Percentiles rank a stretch among this genome's conserved stretches.
These are phyloP conservation scores for Teratosphaeria gauchensis DNA, from an alignment of 2,329 filamentous ascomycete species.

Conservation along the genomic window DNA sequence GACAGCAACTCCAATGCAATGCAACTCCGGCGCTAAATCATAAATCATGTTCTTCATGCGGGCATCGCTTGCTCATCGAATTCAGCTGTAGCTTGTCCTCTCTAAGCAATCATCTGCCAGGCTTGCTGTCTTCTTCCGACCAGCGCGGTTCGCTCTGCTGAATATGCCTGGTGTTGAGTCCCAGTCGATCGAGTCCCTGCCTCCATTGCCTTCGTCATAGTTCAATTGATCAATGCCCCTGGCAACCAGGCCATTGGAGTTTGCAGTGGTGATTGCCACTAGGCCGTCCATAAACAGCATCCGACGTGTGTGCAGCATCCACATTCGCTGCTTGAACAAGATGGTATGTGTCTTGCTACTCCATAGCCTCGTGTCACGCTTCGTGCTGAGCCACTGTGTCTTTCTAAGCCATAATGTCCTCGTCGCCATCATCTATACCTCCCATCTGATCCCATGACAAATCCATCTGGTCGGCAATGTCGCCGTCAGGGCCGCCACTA, in stretches of 20 bases:
- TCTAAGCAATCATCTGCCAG: not conserved
- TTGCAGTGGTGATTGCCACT: not conserved
- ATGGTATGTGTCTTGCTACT: not conserved
- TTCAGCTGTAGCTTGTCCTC: not conserved
- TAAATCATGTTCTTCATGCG: not conserved
- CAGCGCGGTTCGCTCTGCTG: not conserved
- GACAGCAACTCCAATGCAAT: not conserved
- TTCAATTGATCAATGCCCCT: not conserved
- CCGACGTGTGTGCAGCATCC: not conserved
- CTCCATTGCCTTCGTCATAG: not conserved
- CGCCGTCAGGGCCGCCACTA: constrained; percentile 22
- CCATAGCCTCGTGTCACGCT: not conserved
- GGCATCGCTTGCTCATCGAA: not conserved
- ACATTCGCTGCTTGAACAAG: not conserved
- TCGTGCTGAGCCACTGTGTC: not conserved
- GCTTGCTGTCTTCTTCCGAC: not conserved
- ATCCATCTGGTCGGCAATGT: constrained; percentile 28
- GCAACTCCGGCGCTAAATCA: not conserved
- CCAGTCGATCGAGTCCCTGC: not conserved
- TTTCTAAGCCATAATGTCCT: constrained; percentile 23
- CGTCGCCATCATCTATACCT: constrained; percentile 16
- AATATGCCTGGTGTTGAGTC: not conserved
- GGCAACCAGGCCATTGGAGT: not conserved
- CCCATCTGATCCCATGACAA: constrained; percentile 14
- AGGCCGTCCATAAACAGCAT: not conserved